phyloP scores from a whole-genome alignment of 2,329 filamentous ascomycete species.

The Xylariaceae sp. region DNA sequence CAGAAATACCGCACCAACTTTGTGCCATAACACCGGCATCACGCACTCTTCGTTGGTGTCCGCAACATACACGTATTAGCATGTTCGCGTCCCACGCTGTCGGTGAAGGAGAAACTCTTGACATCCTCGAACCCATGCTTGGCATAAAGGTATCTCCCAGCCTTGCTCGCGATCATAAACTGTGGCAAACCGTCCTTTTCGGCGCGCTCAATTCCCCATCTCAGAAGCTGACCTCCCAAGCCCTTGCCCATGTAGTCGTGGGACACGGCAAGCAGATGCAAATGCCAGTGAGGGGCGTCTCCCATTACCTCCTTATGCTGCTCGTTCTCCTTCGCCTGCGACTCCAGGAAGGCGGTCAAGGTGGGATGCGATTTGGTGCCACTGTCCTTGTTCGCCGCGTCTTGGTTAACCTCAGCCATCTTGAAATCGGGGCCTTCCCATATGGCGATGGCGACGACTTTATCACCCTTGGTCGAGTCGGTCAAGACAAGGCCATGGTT shows the following conservation, averaged over 20 bases:
- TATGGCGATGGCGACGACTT: background rate
- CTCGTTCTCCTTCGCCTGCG: background rate
- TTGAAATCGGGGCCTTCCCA: background rate
- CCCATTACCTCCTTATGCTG: conserved; percentile 1
- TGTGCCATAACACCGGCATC: too few relatives aligned
- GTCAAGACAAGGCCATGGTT: too few relatives aligned
- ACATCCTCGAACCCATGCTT: conserved; percentile 1
- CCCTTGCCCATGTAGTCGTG: background rate
- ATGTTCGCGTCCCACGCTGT: too few relatives aligned
- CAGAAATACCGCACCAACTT: too few relatives aligned
- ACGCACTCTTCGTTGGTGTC: too few relatives aligned
- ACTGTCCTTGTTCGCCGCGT: too few relatives aligned
- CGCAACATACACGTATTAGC: too few relatives aligned
- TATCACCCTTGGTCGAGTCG: too few relatives aligned
- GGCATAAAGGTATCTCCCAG: background rate
- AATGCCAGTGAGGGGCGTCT: background rate
- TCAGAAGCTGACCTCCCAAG: background rate
- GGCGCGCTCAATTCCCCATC: background rate
- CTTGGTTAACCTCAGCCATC: background rate
- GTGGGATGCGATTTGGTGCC: too few relatives aligned
- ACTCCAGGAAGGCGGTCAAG: background rate
- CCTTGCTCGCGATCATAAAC: background rate
- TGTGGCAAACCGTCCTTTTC: background rate
- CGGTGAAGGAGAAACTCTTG: too few relatives aligned
- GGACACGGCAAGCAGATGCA: background rate